A percentile compares a stretch with the other conserved stretches of the same genome.
These are phyloP conservation scores for Lactarius hengduanensis DNA, from an alignment of 768 basidiomycete species.

Conservation along the genomic window DNA sequence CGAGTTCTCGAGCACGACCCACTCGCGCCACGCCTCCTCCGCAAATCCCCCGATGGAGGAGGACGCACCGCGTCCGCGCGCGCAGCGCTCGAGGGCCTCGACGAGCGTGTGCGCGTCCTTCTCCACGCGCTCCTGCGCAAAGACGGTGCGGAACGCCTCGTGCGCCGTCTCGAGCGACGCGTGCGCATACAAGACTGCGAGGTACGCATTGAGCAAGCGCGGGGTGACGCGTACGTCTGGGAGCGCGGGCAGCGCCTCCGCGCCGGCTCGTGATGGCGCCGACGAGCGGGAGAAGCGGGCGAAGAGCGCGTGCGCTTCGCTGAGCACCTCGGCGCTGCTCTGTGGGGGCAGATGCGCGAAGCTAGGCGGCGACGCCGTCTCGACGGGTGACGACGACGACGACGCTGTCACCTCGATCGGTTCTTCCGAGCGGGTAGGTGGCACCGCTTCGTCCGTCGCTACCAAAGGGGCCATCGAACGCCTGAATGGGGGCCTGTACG, in stretches of 20 bases:
- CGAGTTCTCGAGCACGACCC: slow-evolving; percentile 49
- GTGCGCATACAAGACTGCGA: slow-evolving; percentile 72
- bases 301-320: slow-evolving; percentile 69
- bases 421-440: too few relatives aligned
- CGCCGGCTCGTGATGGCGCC: neutral
- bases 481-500: slow-evolving; percentile 70
- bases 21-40: slow-evolving; percentile 64
- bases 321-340: slow-evolving; percentile 64
- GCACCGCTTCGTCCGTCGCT: neutral
- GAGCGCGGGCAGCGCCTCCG: slow-evolving; percentile 34
- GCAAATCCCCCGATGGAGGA: slow-evolving; percentile 52
- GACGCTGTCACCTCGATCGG: neutral
- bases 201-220: slow-evolving; percentile 73
- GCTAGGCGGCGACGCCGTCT: slow-evolving; percentile 5
- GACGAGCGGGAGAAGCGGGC: slow-evolving; percentile 45
- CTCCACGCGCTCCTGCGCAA: slow-evolving; percentile 41
- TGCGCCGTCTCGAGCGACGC: slow-evolving; percentile 47
- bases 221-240: slow-evolving; percentile 54
- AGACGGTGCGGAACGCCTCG: slow-evolving; percentile 51
- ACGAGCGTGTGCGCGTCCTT: slow-evolving; percentile 58
- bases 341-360: slow-evolving; percentile 65
- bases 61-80: slow-evolving; percentile 39
- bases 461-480: slow-evolving; percentile 49
- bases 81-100: slow-evolving; percentile 68
- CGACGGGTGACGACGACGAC: neutral